Evolutionary conservation across 2,329 filamentous ascomycete genomes (phyloP), one percentile per base, ranked within the genome.

Genomic region (Dothiorella sarmentorum): DNA sequence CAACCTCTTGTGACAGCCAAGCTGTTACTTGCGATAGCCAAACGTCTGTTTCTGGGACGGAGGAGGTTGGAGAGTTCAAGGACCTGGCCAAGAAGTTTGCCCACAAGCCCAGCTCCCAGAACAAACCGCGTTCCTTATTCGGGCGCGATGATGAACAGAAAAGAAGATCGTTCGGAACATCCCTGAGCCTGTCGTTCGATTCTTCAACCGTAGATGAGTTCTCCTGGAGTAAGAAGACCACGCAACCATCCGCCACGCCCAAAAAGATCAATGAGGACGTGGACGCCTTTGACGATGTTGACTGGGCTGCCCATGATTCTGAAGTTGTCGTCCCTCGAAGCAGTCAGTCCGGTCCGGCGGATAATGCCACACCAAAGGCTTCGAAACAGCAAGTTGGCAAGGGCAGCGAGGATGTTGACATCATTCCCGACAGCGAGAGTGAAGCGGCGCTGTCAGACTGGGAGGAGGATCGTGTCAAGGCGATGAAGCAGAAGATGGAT

Each of bases 371-470:
- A 2, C 35, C 47, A 20, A 37, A 37, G 11, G 42, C 35, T 3
- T 37, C 20, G 29, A 37, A 58, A 33, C 43, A 40, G 5, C 6
- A 10, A 10, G 33, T 4, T 7, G 20, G 71, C 7, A 73, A 73
- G 60, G 77, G 78, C 11, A 80, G 77, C 60, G 78, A 80, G 61
- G 77, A 80, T 51, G 59, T 78, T 17, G 64, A 80, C 13, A 43
- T 59, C 22, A 69, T 79, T 0, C 76, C 75, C 0, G 73, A 78
- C 42, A 80, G 77, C 63, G 73, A 75, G 33, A 71, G 66, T 15
- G 69, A 73, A 7, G 27, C 18, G 5, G 45, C 24, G 15, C 9
- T 64, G 9, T 47, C 42, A 5, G 55, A 47, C 4, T 5, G n/a
- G 7, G 44, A 58, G 15, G 44, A 49, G 7, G 55, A 40, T 7